phyloP scores from a whole-genome alignment of 2,329 filamentous ascomycete genomes.

The Hypoxylon sp. region DNA sequence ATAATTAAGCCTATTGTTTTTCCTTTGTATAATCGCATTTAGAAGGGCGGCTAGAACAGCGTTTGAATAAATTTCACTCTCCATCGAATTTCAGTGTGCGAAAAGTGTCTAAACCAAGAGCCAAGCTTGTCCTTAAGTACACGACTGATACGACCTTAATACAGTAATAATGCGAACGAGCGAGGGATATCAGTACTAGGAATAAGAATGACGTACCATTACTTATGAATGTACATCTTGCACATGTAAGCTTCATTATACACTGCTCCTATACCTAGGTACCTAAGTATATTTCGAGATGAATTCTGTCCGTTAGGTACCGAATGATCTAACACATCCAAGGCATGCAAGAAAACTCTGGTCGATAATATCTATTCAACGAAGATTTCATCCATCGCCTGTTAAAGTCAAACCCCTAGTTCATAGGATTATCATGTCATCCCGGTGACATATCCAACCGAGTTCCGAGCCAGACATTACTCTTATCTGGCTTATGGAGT shows the following conservation, averaged over 20 bases:
- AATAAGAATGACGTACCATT: neutral
- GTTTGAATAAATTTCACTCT: neutral
- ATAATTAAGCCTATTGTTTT: neutral
- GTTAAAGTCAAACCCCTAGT: no score
- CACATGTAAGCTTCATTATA: no score
- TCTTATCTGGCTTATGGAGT: neutral
- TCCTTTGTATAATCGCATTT: neutral
- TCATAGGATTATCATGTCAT: no score
- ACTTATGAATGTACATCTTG: no score
- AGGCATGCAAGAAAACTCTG: no score
- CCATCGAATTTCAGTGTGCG: neutral
- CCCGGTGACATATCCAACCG: neutral
- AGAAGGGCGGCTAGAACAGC: neutral
- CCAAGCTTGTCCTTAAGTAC: neutral
- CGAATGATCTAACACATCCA: no score
- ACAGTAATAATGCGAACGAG: neutral
- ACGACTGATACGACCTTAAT: neutral
- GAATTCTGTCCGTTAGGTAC: no score
- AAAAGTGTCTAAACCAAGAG: neutral
- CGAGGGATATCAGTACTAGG: neutral
- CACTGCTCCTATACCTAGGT: no score
- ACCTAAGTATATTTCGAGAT: no score
- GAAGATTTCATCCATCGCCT: no score
- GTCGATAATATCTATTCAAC: no score
- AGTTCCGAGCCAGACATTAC: neutral